A percentile compares a stretch with the other conserved stretches of the same genome.
Evolutionary conservation across 1,284 basidiomycete genomes (phyloP).

Genomic region (Takashimella koratensis): DNA sequence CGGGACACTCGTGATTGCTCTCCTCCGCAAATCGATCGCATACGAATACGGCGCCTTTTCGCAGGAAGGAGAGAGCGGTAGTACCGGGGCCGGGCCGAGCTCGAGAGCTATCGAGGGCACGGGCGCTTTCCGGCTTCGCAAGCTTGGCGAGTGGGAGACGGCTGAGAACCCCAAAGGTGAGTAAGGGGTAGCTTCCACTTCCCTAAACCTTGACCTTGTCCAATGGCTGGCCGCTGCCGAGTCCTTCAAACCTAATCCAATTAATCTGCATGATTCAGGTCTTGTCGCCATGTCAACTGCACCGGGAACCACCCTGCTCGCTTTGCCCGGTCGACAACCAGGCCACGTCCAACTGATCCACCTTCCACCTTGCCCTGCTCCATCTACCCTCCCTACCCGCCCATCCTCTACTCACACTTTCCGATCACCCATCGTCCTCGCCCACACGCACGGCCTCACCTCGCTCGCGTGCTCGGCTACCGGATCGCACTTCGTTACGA

Average conservation of each 20-base stretch:
- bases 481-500: constrained; percentile 77
- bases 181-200: constrained; percentile 36
- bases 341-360: constrained; percentile 89
- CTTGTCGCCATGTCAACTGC: constrained; percentile 76
- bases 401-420: constrained; percentile 22
- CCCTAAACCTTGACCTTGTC: background rate
- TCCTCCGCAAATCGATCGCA: constrained; percentile 71
- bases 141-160: constrained; percentile 83
- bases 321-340: constrained; percentile 79
- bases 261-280: constrained; percentile 54
- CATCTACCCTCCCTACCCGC: constrained; percentile 5
- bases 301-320: constrained; percentile 71
- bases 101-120: constrained; percentile 6
- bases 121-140: constrained; percentile 47
- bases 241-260: background rate
- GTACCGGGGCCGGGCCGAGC: constrained; percentile 10
- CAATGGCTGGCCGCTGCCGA: background rate
- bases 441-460: constrained; percentile 75
- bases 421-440: constrained; percentile 68
- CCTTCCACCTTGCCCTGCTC: constrained; percentile 64
- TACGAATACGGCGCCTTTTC: constrained; percentile 58
- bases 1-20: constrained; percentile 77
- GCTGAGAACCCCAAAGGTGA: constrained; percentile 79
- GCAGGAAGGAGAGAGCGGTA: background rate
- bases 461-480: constrained; percentile 72